Evolutionary conservation across 2,329 filamentous ascomycete species (phyloP).

Genomic region (Aspergillus persii): DNA sequence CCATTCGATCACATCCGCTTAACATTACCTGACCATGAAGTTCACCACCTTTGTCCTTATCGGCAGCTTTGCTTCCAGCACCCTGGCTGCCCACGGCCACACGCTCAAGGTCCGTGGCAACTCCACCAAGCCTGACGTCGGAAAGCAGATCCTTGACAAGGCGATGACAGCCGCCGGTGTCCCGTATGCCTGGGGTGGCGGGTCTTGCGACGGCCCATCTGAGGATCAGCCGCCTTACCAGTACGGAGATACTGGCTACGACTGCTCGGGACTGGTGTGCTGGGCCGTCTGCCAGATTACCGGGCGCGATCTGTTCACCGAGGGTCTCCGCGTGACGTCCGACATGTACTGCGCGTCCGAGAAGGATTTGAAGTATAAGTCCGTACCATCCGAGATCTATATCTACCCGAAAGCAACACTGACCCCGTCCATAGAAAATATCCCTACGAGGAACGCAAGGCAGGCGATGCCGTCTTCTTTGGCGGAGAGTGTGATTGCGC

Average conservation of each 20-base stretch:
- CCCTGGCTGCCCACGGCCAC: background rate
- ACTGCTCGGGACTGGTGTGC: constrained; percentile 27
- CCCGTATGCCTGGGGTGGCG: constrained; percentile 30
- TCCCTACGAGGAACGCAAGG: constrained; percentile 18
- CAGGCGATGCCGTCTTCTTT: constrained; percentile 29
- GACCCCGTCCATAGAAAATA: constrained; percentile 16
- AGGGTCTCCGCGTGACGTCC: constrained; percentile 21
- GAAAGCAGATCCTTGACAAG: constrained; percentile 44
- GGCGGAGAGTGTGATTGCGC: constrained; percentile 10
- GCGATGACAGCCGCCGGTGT: constrained; percentile 49
- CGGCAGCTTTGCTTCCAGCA: constrained; percentile 4
- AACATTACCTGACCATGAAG: background rate
- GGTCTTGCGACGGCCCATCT: constrained; percentile 24
- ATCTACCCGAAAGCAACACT: background rate
- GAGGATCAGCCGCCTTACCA: constrained; percentile 23
- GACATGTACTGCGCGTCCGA: constrained; percentile 27
- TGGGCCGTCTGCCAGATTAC: constrained; percentile 31
- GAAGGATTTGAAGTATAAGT: constrained; percentile 21
- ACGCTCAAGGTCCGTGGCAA: background rate
- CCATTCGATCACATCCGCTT: background rate
- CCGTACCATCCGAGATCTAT: background rate
- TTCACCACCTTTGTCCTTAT: constrained; percentile 1
- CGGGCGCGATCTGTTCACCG: constrained; percentile 25
- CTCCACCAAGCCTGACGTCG: constrained; percentile 15
- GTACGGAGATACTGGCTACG: constrained; percentile 25